Evolutionary conservation across 257 asterid species (phyloP).

Genomic region (Datura wrightii): DNA sequence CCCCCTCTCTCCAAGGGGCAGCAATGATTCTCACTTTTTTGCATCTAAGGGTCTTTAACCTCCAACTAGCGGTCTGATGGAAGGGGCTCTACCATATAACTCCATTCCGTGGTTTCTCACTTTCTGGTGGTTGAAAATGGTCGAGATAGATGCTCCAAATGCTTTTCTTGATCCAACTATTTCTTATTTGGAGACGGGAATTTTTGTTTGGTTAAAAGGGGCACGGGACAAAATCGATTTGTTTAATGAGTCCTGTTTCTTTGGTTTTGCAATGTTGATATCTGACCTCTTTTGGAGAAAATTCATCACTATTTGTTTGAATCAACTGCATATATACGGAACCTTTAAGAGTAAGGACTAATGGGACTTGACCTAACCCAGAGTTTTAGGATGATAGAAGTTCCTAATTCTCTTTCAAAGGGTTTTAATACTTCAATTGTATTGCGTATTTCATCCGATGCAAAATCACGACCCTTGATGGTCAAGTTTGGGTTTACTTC

Average conservation of each 20-base stretch:
- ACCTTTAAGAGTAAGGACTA: neutral
- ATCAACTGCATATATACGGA: neutral
- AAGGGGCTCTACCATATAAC: neutral
- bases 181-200: neutral
- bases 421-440: neutral
- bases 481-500: neutral
- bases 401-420: conserved; percentile 1
- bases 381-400: neutral
- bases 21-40: neutral
- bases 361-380: neutral
- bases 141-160: neutral
- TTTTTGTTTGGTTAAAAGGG: neutral
- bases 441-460: neutral
- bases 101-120: neutral
- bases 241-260: neutral
- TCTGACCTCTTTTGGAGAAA: neutral
- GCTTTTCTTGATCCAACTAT: neutral
- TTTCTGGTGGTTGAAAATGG: conserved; percentile 8
- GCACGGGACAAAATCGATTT: neutral
- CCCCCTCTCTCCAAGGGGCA: neutral
- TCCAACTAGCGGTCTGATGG: neutral
- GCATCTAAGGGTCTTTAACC: neutral
- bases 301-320: neutral
- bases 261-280: neutral
- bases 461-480: conserved; percentile 1